A percentile compares a stretch with the other conserved stretches of the same genome.
Evolutionary conservation across 1,139 yeast species (phyloP).

Genomic region (Diutina pseudorugosa): DNA sequence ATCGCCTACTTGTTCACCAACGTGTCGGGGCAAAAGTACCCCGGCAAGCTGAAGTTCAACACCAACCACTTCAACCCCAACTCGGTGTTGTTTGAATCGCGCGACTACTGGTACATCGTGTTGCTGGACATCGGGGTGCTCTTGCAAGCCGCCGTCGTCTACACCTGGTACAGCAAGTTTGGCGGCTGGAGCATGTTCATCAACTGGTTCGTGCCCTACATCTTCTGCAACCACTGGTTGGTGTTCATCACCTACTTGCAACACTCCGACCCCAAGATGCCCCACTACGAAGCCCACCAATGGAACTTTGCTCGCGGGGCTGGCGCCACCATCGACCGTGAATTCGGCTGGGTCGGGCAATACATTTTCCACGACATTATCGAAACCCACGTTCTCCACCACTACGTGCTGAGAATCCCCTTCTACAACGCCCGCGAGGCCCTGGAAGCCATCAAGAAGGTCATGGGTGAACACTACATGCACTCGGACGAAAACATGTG

Average conservation of each 20-base stretch:
- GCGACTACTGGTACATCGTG: conserved; percentile 42
- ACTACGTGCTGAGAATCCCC: conserved; percentile 50
- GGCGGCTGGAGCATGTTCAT: conserved; percentile 37
- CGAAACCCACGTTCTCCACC: conserved; percentile 55
- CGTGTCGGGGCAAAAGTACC: conserved; percentile 40
- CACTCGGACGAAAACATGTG: conserved; percentile 46
- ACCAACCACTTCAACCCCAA: conserved; percentile 45
- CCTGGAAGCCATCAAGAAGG: conserved; percentile 43
- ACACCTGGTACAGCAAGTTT: conserved; percentile 35
- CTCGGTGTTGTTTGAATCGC: conserved; percentile 41
- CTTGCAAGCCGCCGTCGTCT: conserved; percentile 25
- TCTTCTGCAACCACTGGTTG: conserved; percentile 53
- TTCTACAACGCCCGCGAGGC: conserved; percentile 54
- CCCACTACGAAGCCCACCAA: conserved; percentile 43
- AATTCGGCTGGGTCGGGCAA: conserved; percentile 47
- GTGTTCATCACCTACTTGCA: conserved; percentile 51
- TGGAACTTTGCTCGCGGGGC: conserved; percentile 62
- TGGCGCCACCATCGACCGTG: conserved; percentile 52
- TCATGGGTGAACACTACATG: conserved; percentile 48
- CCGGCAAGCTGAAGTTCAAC: conserved; percentile 35
- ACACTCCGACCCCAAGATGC: conserved; percentile 46
- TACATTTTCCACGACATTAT: conserved; percentile 52
- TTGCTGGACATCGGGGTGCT: conserved; percentile 43
- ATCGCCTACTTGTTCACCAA: conserved; percentile 34
- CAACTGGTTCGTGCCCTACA: conserved; percentile 44